These are phyloP conservation scores for Cystofilobasidium capitatum DNA, from an alignment of 768 basidiomycete genomes.

Conservation along the genomic window DNA sequence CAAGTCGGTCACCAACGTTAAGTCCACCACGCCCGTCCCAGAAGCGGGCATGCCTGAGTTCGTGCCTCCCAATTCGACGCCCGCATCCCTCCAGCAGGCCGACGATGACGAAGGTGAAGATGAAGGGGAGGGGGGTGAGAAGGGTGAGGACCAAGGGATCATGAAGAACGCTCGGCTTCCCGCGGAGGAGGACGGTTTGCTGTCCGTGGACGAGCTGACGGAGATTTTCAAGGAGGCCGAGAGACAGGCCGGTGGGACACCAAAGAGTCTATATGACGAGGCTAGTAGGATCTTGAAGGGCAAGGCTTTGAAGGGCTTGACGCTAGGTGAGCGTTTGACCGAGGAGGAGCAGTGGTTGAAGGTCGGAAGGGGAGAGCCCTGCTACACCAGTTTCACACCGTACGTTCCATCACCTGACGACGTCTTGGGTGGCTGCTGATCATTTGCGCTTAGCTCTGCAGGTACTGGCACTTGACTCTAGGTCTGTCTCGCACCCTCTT, in stretches of 20 bases:
- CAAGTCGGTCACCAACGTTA: slow-evolving; percentile 32
- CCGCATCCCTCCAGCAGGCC: slow-evolving; percentile 41
- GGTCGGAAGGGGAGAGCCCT: slow-evolving; percentile 16
- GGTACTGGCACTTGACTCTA: slow-evolving; percentile 64
- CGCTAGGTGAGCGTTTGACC: slow-evolving; percentile 6
- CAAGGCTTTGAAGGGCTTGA: background rate
- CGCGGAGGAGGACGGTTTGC: slow-evolving; percentile 55
- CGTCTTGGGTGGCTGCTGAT: background rate
- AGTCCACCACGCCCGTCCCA: slow-evolving; percentile 29
- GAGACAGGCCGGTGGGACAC: slow-evolving; percentile 50
- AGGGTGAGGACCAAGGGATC: slow-evolving; percentile 37
- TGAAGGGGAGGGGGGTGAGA: slow-evolving; percentile 31
- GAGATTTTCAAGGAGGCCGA: slow-evolving; percentile 50
- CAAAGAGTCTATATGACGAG: slow-evolving; percentile 17
- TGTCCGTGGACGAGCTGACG: slow-evolving; percentile 52
- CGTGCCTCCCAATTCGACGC: slow-evolving; percentile 36
- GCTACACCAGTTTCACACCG: slow-evolving; percentile 81
- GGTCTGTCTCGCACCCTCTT: slow-evolving; percentile 44
- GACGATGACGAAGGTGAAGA: slow-evolving; percentile 41
- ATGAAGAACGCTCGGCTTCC: slow-evolving; percentile 66
- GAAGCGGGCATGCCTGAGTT: slow-evolving; percentile 28
- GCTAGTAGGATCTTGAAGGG: background rate
- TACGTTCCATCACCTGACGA: slow-evolving; percentile 29
- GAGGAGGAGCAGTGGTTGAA: background rate
- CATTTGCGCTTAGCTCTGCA: background rate